Evolutionary conservation across 1,284 basidiomycete genomes (phyloP), one percentile per base, ranked within the genome.

Genomic region (Trichosporon asahii): DNA sequence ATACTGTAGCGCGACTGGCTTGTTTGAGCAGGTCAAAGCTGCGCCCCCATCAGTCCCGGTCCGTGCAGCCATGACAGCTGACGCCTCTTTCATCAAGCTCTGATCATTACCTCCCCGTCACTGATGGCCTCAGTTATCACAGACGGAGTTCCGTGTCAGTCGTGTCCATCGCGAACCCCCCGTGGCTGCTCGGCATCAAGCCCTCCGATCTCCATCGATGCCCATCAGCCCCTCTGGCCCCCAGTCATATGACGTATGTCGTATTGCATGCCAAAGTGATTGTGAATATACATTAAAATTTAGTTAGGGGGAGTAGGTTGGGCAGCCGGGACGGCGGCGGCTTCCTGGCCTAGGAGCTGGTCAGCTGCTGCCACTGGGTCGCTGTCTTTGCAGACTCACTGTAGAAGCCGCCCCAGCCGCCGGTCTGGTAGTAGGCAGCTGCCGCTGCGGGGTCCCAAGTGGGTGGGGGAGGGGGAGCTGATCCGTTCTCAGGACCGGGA

Each of bases 371-470:
- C 29, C 21, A 35, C 4, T 3, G 29, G 18, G 18, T 44, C 2
- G 37, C 23, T 14, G 18, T 11, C 1, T 23, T 15, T n/a, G 15
- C 18, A 9, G 44, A 77, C 79, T 73, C 71, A 82, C 80, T 68
- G 69, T 82, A 82, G 70, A 77, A 82, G 25, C 76, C 76, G 14
- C 80, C 79, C 81, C 81, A 82, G 33, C 77, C 79, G 33, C 72
- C 74, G n/a, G 68, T 65, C 66, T 80, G 78, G 72, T 81, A 79
- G 69, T 79, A 82, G 8, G 77, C 78, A 12, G 74, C 74, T 1
- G 77, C 76, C 11, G 77, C 77, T 6, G 78, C 78, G 14, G 74
- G 76, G 63, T 79, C 81, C 81, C 77, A 82, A n/a, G 67, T 68
- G 21, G 68, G 65, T 5, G 65, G 64, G 18, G 67, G 40, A 29